phyloP scores from a whole-genome alignment of 495 filamentous ascomycete genomes.

The Aspergillus avenaceus region DNA sequence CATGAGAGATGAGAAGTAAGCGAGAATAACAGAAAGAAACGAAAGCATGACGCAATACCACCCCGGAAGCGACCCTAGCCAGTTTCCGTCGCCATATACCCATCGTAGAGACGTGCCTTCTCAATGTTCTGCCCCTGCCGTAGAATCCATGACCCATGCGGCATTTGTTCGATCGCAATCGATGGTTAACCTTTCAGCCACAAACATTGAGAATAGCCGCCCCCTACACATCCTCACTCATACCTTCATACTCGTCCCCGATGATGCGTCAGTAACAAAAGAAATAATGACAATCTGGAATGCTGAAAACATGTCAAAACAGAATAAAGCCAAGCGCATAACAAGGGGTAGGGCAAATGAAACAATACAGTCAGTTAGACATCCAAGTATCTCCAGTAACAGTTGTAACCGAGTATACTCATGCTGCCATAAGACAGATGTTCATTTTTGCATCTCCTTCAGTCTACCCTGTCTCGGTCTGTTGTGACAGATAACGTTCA shows the following conservation, averaged over 20 bases:
- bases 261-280: slow-evolving; percentile 20
- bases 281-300: slow-evolving; percentile 16
- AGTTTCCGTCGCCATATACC: slow-evolving; percentile 46
- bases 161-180: slow-evolving; percentile 2
- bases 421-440: slow-evolving; percentile 20
- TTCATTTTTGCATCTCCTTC: slow-evolving; percentile 39
- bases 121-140: slow-evolving; percentile 7
- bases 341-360: slow-evolving; percentile 5
- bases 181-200: slow-evolving; percentile 7
- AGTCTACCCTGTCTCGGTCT: slow-evolving; percentile 22
- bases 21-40: slow-evolving; percentile 17
- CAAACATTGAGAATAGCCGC: slow-evolving; percentile 8
- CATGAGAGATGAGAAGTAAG: slow-evolving; percentile 10
- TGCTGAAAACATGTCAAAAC: slow-evolving; percentile 7
- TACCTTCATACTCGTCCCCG: slow-evolving; percentile 19
- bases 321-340: slow-evolving; percentile 15
- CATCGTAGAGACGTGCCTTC: slow-evolving; percentile 9
- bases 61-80: slow-evolving; percentile 52
- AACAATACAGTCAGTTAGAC: slow-evolving; percentile 2
- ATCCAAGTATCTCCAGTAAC: slow-evolving; percentile 17
- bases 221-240: slow-evolving; percentile 10
- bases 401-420: slow-evolving; percentile 17
- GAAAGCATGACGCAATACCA: slow-evolving; percentile 44
- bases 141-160: slow-evolving; percentile 3
- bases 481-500: slow-evolving; percentile 12